Evolutionary conservation across 2,329 filamentous ascomycete genomes (phyloP).

Genomic region (Trichoderma citrinoviride): DNA sequence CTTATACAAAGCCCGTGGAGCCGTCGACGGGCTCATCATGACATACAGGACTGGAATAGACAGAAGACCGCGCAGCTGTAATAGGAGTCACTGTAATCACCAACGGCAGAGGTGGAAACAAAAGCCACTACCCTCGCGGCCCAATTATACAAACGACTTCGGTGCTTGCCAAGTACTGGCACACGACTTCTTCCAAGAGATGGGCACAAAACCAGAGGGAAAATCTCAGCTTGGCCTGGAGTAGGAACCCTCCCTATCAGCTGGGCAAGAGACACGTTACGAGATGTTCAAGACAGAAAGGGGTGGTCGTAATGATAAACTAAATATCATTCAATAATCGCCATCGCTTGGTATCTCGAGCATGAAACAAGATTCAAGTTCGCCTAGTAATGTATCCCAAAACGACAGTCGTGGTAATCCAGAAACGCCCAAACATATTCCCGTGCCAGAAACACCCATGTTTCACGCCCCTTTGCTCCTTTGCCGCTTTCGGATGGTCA

Average conservation of each 20-base stretch:
- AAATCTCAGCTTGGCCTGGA: slow-evolving; percentile 21
- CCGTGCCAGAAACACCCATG: slow-evolving; percentile 26
- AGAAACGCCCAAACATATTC: slow-evolving; percentile 31
- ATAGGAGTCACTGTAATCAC: neutral
- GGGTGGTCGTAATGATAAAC: slow-evolving; percentile 30
- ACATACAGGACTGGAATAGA: slow-evolving; percentile 22
- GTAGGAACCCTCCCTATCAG: slow-evolving; percentile 22
- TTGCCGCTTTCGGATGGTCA: slow-evolving; percentile 30
- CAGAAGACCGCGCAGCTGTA: neutral
- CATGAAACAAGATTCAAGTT: slow-evolving; percentile 32
- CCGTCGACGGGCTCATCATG: slow-evolving; percentile 52
- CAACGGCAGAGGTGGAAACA: slow-evolving; percentile 26
- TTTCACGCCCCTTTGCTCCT: slow-evolving; percentile 19
- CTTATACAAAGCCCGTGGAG: slow-evolving; percentile 74
- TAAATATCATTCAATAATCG: slow-evolving; percentile 32
- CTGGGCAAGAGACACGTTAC: slow-evolving; percentile 25
- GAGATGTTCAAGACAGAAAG: slow-evolving; percentile 21
- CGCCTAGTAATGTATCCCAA: slow-evolving; percentile 29
- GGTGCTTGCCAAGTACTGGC: neutral
- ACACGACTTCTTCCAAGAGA: slow-evolving; percentile 18
- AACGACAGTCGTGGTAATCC: slow-evolving; percentile 24
- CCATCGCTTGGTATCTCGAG: slow-evolving; percentile 40
- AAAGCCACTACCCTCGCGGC: slow-evolving; percentile 31
- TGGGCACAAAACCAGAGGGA: neutral
- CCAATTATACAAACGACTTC: neutral